These are phyloP conservation scores for Yamadazyma laniorum DNA, from an alignment of 805 yeast species.

Conservation along the genomic window DNA sequence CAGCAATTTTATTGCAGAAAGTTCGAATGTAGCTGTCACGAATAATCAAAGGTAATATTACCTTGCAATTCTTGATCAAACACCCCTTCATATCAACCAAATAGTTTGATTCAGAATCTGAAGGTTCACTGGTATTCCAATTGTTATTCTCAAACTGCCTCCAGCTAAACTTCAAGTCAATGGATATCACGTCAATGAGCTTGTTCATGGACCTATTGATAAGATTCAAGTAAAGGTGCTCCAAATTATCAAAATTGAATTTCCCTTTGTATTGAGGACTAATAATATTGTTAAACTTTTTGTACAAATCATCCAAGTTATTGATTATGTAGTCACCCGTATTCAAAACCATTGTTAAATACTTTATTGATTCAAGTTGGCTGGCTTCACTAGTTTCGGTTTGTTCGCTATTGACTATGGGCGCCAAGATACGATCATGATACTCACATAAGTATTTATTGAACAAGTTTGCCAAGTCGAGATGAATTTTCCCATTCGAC, in stretches of 20 bases:
- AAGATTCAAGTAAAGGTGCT: slow-evolving; percentile 53
- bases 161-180: slow-evolving; percentile 71
- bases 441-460: slow-evolving; percentile 59
- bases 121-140: slow-evolving; percentile 66
- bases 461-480: slow-evolving; percentile 58
- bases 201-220: slow-evolving; percentile 57
- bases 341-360: slow-evolving; percentile 70
- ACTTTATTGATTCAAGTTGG: slow-evolving; percentile 60
- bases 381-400: slow-evolving; percentile 21
- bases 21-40: slow-evolving; percentile 71
- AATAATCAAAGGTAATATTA: slow-evolving; percentile 57
- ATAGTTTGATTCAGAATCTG: slow-evolving; percentile 71
- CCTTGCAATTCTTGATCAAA: slow-evolving; percentile 43
- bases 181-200: slow-evolving; percentile 55
- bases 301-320: slow-evolving; percentile 76
- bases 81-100: slow-evolving; percentile 54
- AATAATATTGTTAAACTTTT: slow-evolving; percentile 46
- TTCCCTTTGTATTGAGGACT: slow-evolving; percentile 34
- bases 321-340: slow-evolving; percentile 87
- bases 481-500: slow-evolving; percentile 41
- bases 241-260: slow-evolving; percentile 54
- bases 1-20: slow-evolving; percentile 74
- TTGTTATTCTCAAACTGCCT: slow-evolving; percentile 74
- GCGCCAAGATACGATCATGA: slow-evolving; percentile 28
- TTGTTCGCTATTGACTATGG: slow-evolving; percentile 34